Evolutionary conservation across 2,329 filamentous ascomycete genomes (phyloP).

Genomic region (Xylaria digitata): DNA sequence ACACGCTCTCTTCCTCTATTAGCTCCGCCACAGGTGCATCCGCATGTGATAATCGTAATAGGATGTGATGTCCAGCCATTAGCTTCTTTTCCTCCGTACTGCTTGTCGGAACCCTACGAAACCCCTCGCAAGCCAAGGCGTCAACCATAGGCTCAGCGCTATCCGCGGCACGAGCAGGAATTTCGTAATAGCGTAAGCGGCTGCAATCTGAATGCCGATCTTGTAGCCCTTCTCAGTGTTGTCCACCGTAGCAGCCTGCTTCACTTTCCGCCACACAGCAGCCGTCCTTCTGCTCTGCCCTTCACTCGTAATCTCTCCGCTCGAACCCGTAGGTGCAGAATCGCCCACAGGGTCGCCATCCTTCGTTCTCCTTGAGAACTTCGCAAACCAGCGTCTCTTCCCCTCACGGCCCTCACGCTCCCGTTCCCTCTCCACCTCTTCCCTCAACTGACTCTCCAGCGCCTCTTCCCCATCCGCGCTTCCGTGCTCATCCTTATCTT

Average conservation of each 20-base stretch:
- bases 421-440: conserved; percentile 42
- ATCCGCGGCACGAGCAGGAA: conserved; percentile 82
- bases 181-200: conserved; percentile 93
- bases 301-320: conserved; percentile 48
- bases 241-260: conserved; percentile 44
- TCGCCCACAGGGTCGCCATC: conserved; percentile 48
- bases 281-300: conserved; percentile 35
- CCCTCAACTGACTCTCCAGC: conserved; percentile 44
- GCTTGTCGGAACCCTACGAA: conserved; percentile 58
- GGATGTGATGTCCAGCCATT: neutral
- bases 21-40: conserved; percentile 8
- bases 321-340: conserved; percentile 27
- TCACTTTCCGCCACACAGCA: conserved; percentile 43
- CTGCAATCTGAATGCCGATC: conserved; percentile 77
- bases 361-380: conserved; percentile 41
- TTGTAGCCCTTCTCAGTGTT: conserved; percentile 57
- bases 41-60: conserved; percentile 4
- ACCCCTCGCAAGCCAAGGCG: conserved; percentile 87
- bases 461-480: conserved; percentile 41
- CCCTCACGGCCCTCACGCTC: conserved; percentile 48
- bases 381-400: conserved; percentile 35
- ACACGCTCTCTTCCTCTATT: conserved; percentile 29
- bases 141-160: conserved; percentile 83
- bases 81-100: conserved; percentile 42
- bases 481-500: conserved; percentile 46